Conservation (phyloP, 2,329 filamentous ascomycete genomes). For the Pyricularia grisea region DNA sequence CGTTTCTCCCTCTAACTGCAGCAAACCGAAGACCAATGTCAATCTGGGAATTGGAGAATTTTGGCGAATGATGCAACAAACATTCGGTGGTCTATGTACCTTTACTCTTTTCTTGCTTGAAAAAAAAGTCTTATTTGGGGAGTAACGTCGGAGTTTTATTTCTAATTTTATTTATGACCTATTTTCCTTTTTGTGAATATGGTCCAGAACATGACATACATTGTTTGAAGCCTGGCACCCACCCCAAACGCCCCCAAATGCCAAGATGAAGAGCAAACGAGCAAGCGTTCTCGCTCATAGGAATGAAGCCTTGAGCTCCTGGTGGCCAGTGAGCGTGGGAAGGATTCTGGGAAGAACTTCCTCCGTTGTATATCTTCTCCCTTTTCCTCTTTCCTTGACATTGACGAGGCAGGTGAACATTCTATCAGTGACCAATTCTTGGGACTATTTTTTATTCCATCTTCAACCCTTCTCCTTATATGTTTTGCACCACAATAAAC, state of each 20-base stretch:
- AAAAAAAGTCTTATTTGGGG: neutral
- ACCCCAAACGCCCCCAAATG: neutral
- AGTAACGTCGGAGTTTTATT: neutral
- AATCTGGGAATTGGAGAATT: neutral
- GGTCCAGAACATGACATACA: neutral
- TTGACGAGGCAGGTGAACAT: neutral
- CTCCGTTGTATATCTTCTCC: neutral
- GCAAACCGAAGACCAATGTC: neutral
- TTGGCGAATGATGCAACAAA: neutral
- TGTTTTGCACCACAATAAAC: neutral
- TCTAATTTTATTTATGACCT: neutral
- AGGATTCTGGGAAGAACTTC: neutral
- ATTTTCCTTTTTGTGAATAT: neutral
- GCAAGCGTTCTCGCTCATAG: neutral
- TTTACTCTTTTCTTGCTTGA: neutral
- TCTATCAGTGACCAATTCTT: neutral
- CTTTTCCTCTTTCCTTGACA: neutral
- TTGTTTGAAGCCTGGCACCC: neutral
- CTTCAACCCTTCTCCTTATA: neutral
- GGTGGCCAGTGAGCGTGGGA: neutral
- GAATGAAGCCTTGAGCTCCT: neutral
- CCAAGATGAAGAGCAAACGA: neutral
- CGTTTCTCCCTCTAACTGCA: neutral
- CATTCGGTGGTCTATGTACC: neutral
- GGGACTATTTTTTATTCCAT: neutral